These are phyloP conservation scores for Skeletonema grethae DNA, from an alignment of 108 stramenopile species.

Conservation along the genomic window DNA sequence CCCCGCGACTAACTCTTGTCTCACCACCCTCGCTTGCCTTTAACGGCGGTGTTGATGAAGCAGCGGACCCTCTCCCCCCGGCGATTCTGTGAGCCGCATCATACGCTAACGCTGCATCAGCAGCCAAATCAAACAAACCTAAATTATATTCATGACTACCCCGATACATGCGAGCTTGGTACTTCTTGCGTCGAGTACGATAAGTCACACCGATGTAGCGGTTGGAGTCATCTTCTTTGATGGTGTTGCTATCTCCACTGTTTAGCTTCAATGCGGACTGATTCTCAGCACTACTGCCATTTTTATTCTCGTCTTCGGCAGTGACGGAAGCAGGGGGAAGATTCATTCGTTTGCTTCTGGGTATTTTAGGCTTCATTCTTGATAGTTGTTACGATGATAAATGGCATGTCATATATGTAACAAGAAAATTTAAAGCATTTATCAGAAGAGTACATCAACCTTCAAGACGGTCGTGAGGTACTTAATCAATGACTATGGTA, in stretches of 20 bases:
- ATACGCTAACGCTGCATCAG: conserved; percentile 36
- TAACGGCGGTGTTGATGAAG: not conserved
- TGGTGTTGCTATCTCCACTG: not conserved
- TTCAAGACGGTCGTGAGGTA: no score
- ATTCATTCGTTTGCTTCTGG: not conserved
- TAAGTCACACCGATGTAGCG: conserved; percentile 32
- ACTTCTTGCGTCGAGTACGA: conserved; percentile 24
- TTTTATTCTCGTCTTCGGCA: not conserved
- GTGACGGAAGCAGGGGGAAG: not conserved
- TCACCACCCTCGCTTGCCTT: not conserved
- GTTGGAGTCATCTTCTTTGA: not conserved
- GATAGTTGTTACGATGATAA: not conserved
- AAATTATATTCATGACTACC: conserved; percentile 40
- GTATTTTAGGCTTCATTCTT: conserved; percentile 6
- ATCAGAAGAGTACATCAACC: no score
- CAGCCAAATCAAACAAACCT: conserved; percentile 36
- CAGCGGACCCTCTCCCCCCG: not conserved
- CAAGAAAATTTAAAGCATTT: no score
- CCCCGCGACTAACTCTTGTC: not conserved
- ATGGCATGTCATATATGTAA: not conserved
- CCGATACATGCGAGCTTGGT: conserved; percentile 33
- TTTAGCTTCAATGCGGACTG: no score
- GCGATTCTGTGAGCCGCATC: conserved; percentile 25
- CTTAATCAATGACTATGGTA: no score
- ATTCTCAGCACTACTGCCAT: no score